Evolutionary conservation across 106 monocot species (phyloP).

Genomic region (Allium sativum): DNA sequence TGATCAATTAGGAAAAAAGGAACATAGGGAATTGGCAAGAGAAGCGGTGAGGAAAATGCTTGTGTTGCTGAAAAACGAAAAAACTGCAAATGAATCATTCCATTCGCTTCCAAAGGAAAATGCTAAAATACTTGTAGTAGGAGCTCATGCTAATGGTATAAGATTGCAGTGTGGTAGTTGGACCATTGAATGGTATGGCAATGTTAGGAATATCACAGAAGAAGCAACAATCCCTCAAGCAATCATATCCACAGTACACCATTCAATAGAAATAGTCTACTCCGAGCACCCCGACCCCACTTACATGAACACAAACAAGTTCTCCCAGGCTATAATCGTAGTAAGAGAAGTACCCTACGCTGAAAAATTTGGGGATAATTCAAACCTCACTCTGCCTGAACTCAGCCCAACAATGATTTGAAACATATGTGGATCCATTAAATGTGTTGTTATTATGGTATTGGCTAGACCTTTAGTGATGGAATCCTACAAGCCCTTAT

Average conservation of each 20-base stretch:
- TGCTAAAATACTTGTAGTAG: conserved; percentile 47
- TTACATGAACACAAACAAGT: conserved; percentile 23
- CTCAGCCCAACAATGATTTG: conserved; percentile 36
- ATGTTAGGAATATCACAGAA: conserved; percentile 31
- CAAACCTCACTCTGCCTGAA: conserved; percentile 20
- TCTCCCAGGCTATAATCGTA: conserved; percentile 39
- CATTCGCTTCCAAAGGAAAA: conserved; percentile 36
- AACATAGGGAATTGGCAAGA: conserved; percentile 75
- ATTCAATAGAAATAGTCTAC: conserved; percentile 35
- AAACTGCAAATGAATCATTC: conserved; percentile 13
- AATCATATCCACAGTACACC: conserved; percentile 35
- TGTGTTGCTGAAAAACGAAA: conserved; percentile 66
- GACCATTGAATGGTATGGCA: conserved; percentile 55
- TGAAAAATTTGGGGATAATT: conserved; percentile 36
- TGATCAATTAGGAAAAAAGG: no score
- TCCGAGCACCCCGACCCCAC: conserved; percentile 38
- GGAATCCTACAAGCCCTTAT: conserved; percentile 29
- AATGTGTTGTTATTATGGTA: conserved; percentile 51
- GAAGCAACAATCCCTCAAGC: conserved; percentile 58
- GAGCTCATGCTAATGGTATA: conserved; percentile 44
- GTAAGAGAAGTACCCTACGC: conserved; percentile 38
- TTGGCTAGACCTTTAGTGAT: conserved; percentile 54
- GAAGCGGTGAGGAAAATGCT: conserved; percentile 85
- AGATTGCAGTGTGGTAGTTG: conserved; percentile 60
- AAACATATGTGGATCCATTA: conserved; percentile 33